Conservation (phyloP, 2,329 filamentous ascomycete species). For the Epicoccum nigrum region DNA sequence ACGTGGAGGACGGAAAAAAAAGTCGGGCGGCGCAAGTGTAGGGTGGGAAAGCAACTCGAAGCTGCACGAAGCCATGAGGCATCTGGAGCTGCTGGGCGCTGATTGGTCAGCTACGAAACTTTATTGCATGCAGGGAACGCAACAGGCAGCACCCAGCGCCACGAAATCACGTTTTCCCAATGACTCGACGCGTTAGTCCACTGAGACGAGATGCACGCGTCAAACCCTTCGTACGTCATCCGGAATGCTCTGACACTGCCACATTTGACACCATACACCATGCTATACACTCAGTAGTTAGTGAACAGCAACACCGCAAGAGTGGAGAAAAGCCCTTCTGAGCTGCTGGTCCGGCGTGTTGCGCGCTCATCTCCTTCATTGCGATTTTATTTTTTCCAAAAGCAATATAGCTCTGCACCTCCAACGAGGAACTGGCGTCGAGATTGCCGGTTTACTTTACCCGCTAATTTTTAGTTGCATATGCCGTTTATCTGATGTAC, state of each 20-base stretch:
- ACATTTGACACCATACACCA: no score
- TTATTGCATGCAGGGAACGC: slow-evolving; percentile 7
- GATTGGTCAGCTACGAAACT: slow-evolving; percentile 8
- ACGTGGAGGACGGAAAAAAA: slow-evolving; percentile 17
- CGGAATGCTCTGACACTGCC: not conserved
- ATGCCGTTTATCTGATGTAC: no score
- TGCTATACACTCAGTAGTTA: no score
- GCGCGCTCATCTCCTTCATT: not conserved
- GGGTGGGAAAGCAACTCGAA: slow-evolving; percentile 19
- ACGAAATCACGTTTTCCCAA: slow-evolving; percentile 13
- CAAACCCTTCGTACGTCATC: slow-evolving; percentile 1
- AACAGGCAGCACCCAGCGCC: slow-evolving; percentile 16
- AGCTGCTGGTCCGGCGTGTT: no score
- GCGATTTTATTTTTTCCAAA: not conserved
- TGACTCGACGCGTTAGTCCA: slow-evolving; percentile 5
- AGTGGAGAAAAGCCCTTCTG: no score
- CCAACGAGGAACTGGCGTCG: no score
- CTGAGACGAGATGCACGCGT: slow-evolving; percentile 3
- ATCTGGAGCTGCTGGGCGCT: not conserved
- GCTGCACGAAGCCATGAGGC: slow-evolving; percentile 29
- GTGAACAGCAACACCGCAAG: no score
- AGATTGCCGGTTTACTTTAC: no score
- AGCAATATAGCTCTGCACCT: no score
- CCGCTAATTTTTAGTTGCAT: no score
- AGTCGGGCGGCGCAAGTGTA: slow-evolving; percentile 22